Base-by-base conservation (phyloP, 2,329 filamentous ascomycete species). In the Aspergillus sergii region DNA sequence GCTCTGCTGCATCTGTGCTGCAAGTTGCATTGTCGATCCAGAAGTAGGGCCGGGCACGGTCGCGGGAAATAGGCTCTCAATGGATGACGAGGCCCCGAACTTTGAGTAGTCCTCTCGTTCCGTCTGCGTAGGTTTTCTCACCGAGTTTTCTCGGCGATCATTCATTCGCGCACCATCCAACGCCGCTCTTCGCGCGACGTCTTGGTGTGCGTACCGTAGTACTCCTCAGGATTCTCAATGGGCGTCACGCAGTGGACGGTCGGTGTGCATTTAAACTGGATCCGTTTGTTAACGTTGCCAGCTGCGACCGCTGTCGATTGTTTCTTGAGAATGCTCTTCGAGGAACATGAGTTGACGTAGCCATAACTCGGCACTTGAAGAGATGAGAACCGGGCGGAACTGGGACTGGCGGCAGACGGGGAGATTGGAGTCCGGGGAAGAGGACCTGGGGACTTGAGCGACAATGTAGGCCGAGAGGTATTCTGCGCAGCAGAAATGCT, bases 291-390 rank as follows among this genome's bases (percentile, higher is more conserved):
- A 55, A 65, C 32, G 57, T 61, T 62, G 51, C 66, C 61, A 30
- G 66, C 56, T 26, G 69, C 41, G 50, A 63, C 57, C 16, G 64
- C 58, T 1, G 66, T 62, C 3, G 72, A 61, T 6, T 75, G 71
- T 70, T 82, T 82, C 75, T 83, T 83, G 61, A 83, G 76, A 60
- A 83, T 83, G 68, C 80, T 80, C 72, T 81, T 82, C 26, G 79
- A 77, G 1, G 77, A 76, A 68, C 80, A 78, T 23, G 76, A 73
- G 69, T 83, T 82, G 65, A 70, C 72, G 68, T 83, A 83, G 32
- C 73, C 68, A 66, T 80, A 82, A 34, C 72, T 73, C 26, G 79
- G 76, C 45, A 80, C 74, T 58, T 76, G 73, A 51, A 79, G 65
- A 19, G 78, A 76, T 21, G 79, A 78, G 69, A 79, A 78, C n/a